Evolutionary conservation across 768 basidiomycete species (phyloP).

Genomic region (Lentinula edodes): DNA sequence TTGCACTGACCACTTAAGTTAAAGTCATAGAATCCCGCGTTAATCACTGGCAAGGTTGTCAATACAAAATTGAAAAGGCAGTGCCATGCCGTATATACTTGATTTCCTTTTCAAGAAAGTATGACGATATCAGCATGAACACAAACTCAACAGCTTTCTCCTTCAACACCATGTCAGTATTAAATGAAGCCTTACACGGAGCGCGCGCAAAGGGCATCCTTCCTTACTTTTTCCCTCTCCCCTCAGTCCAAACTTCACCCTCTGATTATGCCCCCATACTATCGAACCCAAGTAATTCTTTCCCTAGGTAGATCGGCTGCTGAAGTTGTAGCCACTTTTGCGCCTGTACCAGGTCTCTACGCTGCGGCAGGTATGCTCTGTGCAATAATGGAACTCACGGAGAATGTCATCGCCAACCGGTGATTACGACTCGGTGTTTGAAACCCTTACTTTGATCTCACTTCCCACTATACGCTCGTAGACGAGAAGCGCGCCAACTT

Average conservation of each 20-base stretch:
- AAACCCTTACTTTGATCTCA: not conserved
- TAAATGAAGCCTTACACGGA: not conserved
- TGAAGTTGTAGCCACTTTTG: conserved; percentile 41
- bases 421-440: conserved; percentile 14
- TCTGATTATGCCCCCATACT: not conserved
- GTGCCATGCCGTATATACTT: no score
- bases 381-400: conserved; percentile 39
- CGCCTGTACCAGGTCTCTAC: conserved; percentile 42
- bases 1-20: not conserved
- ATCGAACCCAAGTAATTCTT: not conserved
- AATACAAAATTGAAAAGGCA: no score
- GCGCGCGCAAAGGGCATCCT: no score
- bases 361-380: conserved; percentile 36
- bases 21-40: not conserved
- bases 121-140: no score
- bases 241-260: not conserved
- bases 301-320: conserved; percentile 30
- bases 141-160: not conserved
- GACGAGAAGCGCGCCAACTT: conserved; percentile 38
- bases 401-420: conserved; percentile 45
- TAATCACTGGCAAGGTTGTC: no score
- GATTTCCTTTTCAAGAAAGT: no score
- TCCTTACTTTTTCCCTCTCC: not conserved
- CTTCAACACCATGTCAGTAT: not conserved
- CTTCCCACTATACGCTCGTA: conserved; percentile 13